Base-by-base conservation (phyloP, 495 filamentous ascomycete species). In the Letharia lupina region DNA sequence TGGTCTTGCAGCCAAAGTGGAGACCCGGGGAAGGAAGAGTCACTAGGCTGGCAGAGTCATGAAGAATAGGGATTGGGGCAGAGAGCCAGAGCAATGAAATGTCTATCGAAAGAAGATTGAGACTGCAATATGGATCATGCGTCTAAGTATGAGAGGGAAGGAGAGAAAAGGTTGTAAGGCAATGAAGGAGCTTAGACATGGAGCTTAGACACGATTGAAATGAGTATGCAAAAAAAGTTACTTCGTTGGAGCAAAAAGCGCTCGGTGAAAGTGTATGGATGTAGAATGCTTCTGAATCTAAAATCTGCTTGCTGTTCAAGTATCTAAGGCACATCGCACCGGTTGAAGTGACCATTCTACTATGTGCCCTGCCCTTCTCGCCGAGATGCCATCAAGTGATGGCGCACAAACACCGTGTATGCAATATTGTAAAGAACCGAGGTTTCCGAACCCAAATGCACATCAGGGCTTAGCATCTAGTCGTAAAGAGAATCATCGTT, bases 401-500 rank as follows among this genome's bases (percentile, higher is more conserved):
- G 52, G 52, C 44, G 39, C 64, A 60, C 37, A 7, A 61, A 65
- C 64, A 57, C 64, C 64, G 42, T 28, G 42, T 23, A 65, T 65
- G 64, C 64, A 61, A 28, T 52, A 50, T 48, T 52, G 6, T 52
- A 40, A 60, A 48, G 5, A 52, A 39, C 15, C n/a, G 52, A 58
- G 20, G 13, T 42, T 23, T 39, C 44, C 42, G 16, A 48, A 28
- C 41, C 33, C 42, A 31, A 37, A 50, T 42, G 57, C 44, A 37
- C 7, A 35, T 18, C 37, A 31, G 23, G 16, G 3, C 2, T 3
- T 54, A 31, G 56, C 50, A 7, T 45, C 57, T 60, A 84, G 69
- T 85, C 83, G 66, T 95, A 95, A 73, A 95, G 88, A 79, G 88
- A 91, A 72, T 94, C 91, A 73, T 95, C 91, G 75, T 93, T 89